Evolutionary conservation across 345 rosid species (phyloP), one percentile per base, ranked within the genome.

Genomic region (Mangifera indica): DNA sequence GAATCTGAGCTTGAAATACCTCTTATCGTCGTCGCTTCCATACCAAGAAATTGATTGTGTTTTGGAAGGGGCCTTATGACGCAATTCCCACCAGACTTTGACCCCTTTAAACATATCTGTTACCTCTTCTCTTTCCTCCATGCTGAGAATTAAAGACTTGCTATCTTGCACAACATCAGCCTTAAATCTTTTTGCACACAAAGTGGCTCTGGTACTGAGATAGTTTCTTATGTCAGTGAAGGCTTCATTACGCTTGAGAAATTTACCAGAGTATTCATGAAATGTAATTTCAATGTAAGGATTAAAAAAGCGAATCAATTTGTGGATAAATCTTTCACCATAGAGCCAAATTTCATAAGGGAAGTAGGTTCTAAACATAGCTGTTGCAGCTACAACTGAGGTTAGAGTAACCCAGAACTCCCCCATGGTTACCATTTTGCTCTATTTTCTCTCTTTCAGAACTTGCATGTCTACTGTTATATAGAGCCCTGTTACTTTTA

Each of bases 241-340:
- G 20, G 70, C 85, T 20, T 81, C 80, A 46, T 80, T 83, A 15
- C 78, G 60, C 71, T 60, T 72, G 69, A 84, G 75, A 13, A 58
- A 69, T 44, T 82, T 79, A 53, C 84, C 84, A 0, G 77, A 54
- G 70, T 67, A 81, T 34, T 88, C 88, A 45, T 68, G 67, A 63
- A 88, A 88, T 1, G 55, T 76, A 58, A 88, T 83, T 32, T 81
- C 69, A 29, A 84, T 77, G 63, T 80, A 88, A 45, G 87, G 90
- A 49, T 81, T 52, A 2, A 81, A 56, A 29, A 66, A 59, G 53
- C 63, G 15, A 25, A 72, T 49, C 21, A 76, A 13, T 10, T 53
- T 74, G 9, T 57, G 77, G 44, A 66, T 7, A 56, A 66, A 66
- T 45, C 74, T 66, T 40, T 75, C 75, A 17, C 81, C 9, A 64